Conservation (phyloP, 1,284 basidiomycete genomes). For the Papiliotrema laurentii region DNA sequence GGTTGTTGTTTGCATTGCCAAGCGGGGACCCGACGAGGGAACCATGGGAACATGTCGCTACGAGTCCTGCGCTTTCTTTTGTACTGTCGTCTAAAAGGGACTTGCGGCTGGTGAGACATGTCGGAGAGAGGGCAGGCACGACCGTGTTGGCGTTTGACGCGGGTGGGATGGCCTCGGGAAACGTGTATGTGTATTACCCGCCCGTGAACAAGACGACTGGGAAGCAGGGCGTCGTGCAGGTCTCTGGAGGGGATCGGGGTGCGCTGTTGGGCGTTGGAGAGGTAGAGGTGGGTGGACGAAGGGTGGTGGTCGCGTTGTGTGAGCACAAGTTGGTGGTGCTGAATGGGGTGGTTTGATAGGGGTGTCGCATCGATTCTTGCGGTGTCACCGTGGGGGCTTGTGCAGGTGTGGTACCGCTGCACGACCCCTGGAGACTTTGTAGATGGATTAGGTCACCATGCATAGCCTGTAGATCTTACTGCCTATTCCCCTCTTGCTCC, state of each 20-base stretch:
- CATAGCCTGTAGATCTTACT: too few relatives aligned
- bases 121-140: constrained; percentile 20
- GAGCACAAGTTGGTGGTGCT: constrained; percentile 71
- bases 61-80: constrained; percentile 84
- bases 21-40: constrained; percentile 34
- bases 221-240: constrained; percentile 70
- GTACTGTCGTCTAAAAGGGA: constrained; percentile 92
- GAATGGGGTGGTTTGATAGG: too few relatives aligned
- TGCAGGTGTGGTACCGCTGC: too few relatives aligned
- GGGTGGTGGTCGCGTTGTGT: constrained; percentile 65
- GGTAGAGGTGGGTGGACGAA: constrained; percentile 42
- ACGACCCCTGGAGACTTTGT: too few relatives aligned
- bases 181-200: constrained; percentile 76
- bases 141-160: constrained; percentile 74
- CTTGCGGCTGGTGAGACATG: constrained; percentile 73
- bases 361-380: too few relatives aligned
- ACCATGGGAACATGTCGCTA: constrained; percentile 70
- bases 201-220: constrained; percentile 55
- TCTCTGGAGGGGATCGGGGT: constrained; percentile 62
- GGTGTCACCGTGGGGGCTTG: too few relatives aligned
- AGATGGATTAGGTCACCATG: too few relatives aligned
- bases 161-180: constrained; percentile 56
- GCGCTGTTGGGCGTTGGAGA: constrained; percentile 71
- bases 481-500: too few relatives aligned
- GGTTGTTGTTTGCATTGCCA: constrained; percentile 58